Base-by-base conservation (phyloP, 176 grass and related monocot genomes). In the Musa beccarii region DNA sequence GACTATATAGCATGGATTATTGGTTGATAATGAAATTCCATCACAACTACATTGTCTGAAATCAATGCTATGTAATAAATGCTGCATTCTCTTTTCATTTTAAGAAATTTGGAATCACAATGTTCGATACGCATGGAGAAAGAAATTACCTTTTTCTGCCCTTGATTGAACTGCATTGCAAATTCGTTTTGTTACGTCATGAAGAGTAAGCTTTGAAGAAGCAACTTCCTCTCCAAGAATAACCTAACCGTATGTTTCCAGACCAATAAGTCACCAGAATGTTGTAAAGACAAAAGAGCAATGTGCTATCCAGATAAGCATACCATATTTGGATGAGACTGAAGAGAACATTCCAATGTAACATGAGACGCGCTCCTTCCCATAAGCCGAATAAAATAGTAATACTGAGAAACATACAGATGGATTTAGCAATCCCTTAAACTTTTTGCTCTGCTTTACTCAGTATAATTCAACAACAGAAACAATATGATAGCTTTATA, bases 281-380 rank as follows among this genome's bases (percentile, higher is more conserved):
- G 12, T 12, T 20, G 61, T 52, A 0, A 73, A 59, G 66, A 54
- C 65, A 43, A 71, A 66, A 25, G 57, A 21, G 8, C 14, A 61
- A 6, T 17, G 34, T 54, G 74, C 63, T 25, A 79, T 82, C 13
- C 43, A 74, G 65, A 23, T 34, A 24, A 68, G 52, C 69, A 72
- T 53, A 91, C 89, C 89, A 91, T 91, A 61, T 91, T 90, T 75
- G 89, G 89, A 66, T 91, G 89, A 25, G 89, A 83, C n/a, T 91
- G 89, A 66, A 91, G 89, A 53, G 89, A 85, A 68, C 89, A 91
- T 71, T 91, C 89, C 0, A 91, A 82, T 52, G 89, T 81, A 26
- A 91, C 89, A 83, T 91, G 89, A 74, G 89, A 91, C 62, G 89
- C 85, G 66, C 87, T 91, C 10, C 85, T 74, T 54, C 89, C 89